phyloP scores from a whole-genome alignment of 768 basidiomycete genomes.

The Lactifluus pinguis region DNA sequence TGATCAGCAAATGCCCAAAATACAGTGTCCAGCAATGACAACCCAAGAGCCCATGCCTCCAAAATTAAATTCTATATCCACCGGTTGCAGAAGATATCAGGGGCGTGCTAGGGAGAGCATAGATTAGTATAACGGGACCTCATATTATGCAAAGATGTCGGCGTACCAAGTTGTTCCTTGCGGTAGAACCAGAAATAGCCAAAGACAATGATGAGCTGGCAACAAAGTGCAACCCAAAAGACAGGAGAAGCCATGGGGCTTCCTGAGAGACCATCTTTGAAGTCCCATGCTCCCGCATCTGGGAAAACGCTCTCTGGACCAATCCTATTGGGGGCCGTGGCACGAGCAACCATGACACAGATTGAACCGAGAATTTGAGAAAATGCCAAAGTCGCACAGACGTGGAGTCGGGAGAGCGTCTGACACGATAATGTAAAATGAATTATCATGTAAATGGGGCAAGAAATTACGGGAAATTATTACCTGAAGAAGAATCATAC shows the following conservation, averaged over 20 bases:
- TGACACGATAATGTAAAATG: slow-evolving; percentile 17
- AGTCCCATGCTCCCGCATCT: slow-evolving; percentile 86
- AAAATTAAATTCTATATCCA: slow-evolving; percentile 14
- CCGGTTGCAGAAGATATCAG: slow-evolving; percentile 19
- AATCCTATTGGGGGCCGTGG: slow-evolving; percentile 81
- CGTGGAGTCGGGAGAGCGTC: slow-evolving; percentile 88
- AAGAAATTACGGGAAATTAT: slow-evolving; percentile 5
- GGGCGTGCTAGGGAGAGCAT: slow-evolving; percentile 21
- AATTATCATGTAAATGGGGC: not conserved
- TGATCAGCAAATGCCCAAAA: slow-evolving; percentile 15
- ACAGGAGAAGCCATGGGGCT: slow-evolving; percentile 78
- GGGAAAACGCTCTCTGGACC: slow-evolving; percentile 90
- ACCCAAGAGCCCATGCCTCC: slow-evolving; percentile 2
- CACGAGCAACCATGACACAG: slow-evolving; percentile 89
- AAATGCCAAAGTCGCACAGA: slow-evolving; percentile 86
- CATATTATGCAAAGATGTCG: not conserved
- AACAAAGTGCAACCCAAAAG: slow-evolving; percentile 81
- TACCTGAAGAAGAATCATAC: slow-evolving; percentile 77
- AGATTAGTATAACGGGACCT: not conserved
- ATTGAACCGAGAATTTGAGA: slow-evolving; percentile 84
- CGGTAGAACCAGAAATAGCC: slow-evolving; percentile 98
- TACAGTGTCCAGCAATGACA: slow-evolving; percentile 13
- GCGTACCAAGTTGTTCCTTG: slow-evolving; percentile 82
- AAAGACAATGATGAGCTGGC: slow-evolving; percentile 75
- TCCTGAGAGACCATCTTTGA: slow-evolving; percentile 58